These are phyloP conservation scores for Albugo laibachii DNA, from an alignment of 352 stramenopile species.

Conservation along the genomic window DNA sequence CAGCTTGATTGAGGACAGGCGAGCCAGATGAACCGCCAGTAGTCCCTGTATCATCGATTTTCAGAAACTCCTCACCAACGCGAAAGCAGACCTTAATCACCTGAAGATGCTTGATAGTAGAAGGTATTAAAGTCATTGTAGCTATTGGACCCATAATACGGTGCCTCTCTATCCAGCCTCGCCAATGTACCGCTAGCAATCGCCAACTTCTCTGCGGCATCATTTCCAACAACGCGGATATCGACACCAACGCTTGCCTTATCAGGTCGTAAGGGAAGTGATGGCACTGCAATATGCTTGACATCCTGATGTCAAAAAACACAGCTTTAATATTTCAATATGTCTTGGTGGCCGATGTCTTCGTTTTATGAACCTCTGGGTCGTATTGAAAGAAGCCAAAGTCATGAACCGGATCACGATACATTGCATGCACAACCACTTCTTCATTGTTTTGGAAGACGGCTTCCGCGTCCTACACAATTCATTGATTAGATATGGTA, in stretches of 20 bases:
- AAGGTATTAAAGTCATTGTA: slow-evolving; percentile 92
- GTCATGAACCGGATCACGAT: slow-evolving; percentile 84
- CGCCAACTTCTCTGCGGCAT: slow-evolving; percentile 81
- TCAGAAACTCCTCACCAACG: neutral
- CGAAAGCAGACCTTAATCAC: slow-evolving; percentile 3
- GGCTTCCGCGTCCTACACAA: slow-evolving; percentile 59
- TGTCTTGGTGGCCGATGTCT: no score
- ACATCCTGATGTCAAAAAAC: slow-evolving; percentile 23
- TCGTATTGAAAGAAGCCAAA: slow-evolving; percentile 87
- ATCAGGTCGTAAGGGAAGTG: slow-evolving; percentile 56
- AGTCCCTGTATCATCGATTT: slow-evolving; percentile 13
- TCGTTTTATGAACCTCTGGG: slow-evolving; percentile 19
- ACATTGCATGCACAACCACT: slow-evolving; percentile 81
- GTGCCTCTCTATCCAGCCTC: slow-evolving; percentile 77
- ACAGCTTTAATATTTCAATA: neutral
- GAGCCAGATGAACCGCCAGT: slow-evolving; percentile 77
- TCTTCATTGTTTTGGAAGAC: slow-evolving; percentile 91
- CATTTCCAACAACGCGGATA: slow-evolving; percentile 85
- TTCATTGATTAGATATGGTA: slow-evolving; percentile 1
- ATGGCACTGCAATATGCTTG: slow-evolving; percentile 64
- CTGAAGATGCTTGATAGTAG: slow-evolving; percentile 80
- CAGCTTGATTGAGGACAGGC: slow-evolving; percentile 74
- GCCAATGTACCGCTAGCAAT: slow-evolving; percentile 85
- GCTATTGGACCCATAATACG: slow-evolving; percentile 75
- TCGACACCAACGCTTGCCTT: slow-evolving; percentile 81